Evolutionary conservation across 352 stramenopile species (phyloP).

Genomic region (Phytopythium kandeliae): DNA sequence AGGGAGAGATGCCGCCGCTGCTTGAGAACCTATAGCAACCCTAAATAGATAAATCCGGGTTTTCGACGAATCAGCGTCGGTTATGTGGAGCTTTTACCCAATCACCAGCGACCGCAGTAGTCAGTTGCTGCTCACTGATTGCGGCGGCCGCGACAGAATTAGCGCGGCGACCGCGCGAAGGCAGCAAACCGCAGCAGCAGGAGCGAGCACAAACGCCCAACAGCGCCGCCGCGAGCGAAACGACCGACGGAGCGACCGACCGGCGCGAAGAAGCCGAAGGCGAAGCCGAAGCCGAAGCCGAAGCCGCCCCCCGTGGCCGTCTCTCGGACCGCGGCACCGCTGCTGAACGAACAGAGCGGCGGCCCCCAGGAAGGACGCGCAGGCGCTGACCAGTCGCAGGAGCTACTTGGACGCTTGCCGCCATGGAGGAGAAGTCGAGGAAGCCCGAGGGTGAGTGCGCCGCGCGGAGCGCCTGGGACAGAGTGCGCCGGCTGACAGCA

Average conservation of each 20-base stretch:
- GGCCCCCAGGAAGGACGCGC: not conserved
- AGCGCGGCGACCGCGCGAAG: conserved; percentile 2
- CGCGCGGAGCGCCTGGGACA: not conserved
- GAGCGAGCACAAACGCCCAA: not conserved
- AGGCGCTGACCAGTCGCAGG: conserved; percentile 13
- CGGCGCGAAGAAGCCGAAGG: too few species aligned
- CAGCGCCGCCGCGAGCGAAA: not conserved
- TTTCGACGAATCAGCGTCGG: not conserved
- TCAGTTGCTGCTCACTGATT: conserved; percentile 3
- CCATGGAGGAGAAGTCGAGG: conserved; percentile 83
- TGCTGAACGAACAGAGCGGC: too few species aligned
- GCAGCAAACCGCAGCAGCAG: too few species aligned
- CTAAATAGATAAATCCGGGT: not conserved
- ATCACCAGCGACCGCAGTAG: not conserved
- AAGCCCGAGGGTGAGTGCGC: conserved; percentile 65
- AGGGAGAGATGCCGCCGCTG: too few species aligned
- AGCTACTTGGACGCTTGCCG: conserved; percentile 16
- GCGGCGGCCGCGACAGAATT: conserved; percentile 5
- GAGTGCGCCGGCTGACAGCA: not conserved
- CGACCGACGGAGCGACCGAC: not conserved
- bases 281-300: too few species aligned
- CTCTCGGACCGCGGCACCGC: too few species aligned
- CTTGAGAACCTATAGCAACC: too few species aligned
- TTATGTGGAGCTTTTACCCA: not conserved
- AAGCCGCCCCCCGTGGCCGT: too few species aligned